Evolutionary conservation across 2,329 filamentous ascomycete species (phyloP), one percentile per base, ranked within the genome.

Genomic region (Lachnellula arida): DNA sequence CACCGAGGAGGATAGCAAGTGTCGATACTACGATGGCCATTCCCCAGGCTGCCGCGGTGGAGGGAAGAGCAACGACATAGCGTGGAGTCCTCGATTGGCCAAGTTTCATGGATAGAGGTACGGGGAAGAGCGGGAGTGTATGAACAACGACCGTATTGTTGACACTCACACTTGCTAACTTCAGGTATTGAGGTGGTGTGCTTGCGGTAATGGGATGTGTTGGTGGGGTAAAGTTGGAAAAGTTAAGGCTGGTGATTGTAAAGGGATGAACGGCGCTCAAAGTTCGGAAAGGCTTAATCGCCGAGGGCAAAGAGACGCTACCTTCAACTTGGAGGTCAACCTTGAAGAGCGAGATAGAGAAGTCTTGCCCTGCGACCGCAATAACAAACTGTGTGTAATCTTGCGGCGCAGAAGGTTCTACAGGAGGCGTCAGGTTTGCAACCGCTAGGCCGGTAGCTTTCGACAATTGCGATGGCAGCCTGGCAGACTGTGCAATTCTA

Each of bases 391-490:
- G 91, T 47, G 86, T 82, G 57, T 88, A 84, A 51, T 81, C 82
- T 51, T 83, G 72, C 49, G 70, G 75, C 1, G 79, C 73, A 1
- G 69, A 63, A 17, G 80, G 75, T 0, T 79, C 73, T 11, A 81
- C 74, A 5, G 78, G 71, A 6, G 81, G 74, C 9, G 81, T 79
- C 9, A 97, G 78, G 56, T 86, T 83, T 57, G 84, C 84, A 49
- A 93, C 84, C 50, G 94, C 89, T 50, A 97, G 78, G 9, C 88
- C 87, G 0, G 89, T 88, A 4, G 89, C 88, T 54, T 89, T 86
- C 55, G 86, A 86, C 59, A 94, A 82, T 53, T 79, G 79, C 53
- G 78, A 81, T 15, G 89, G 84, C 35, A 96, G 78, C 53, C 77
- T 80, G 62, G 75, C 73, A 6, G 76, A 76, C 57, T 79, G 74